Percentiles rank a stretch among this genome's conserved stretches.
Evolutionary conservation across 2,329 filamentous ascomycete species (phyloP).

Genomic region (Diplodia seriata): DNA sequence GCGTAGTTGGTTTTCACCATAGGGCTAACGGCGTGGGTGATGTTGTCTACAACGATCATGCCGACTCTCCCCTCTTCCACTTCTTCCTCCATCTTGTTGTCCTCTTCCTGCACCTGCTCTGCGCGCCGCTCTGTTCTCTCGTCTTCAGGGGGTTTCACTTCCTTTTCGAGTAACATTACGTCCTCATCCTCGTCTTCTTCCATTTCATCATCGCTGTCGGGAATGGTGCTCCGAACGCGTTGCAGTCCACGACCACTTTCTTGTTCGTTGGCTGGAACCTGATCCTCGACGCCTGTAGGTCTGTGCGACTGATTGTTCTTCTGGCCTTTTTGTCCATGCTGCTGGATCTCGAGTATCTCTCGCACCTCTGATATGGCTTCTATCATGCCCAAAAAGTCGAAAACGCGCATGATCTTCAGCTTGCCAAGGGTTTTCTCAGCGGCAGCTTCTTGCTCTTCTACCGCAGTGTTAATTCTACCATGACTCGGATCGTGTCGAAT

Average conservation of each 20-base stretch:
- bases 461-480: neutral
- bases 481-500: constrained; percentile 31
- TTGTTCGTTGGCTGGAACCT: neutral
- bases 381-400: constrained; percentile 57
- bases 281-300: neutral
- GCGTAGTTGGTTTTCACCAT: constrained; percentile 48
- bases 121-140: neutral
- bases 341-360: constrained; percentile 43
- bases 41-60: constrained; percentile 51
- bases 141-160: too few relatives aligned
- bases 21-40: constrained; percentile 48
- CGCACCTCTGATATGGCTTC: constrained; percentile 56
- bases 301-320: neutral
- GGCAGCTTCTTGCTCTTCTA: constrained; percentile 37
- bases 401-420: constrained; percentile 58
- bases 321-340: neutral
- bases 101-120: neutral
- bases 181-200: constrained; percentile 47
- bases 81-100: neutral
- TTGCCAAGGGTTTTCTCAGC: constrained; percentile 51
- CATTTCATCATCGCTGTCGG: constrained; percentile 46
- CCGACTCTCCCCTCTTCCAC: constrained; percentile 33
- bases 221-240: constrained; percentile 37
- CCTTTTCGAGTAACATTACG: constrained; percentile 47
- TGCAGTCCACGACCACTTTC: neutral